A percentile compares a stretch with the other conserved stretches of the same genome.
Conservation (phyloP, 495 filamentous ascomycete species). For the Talaromyces nanjingensis region DNA sequence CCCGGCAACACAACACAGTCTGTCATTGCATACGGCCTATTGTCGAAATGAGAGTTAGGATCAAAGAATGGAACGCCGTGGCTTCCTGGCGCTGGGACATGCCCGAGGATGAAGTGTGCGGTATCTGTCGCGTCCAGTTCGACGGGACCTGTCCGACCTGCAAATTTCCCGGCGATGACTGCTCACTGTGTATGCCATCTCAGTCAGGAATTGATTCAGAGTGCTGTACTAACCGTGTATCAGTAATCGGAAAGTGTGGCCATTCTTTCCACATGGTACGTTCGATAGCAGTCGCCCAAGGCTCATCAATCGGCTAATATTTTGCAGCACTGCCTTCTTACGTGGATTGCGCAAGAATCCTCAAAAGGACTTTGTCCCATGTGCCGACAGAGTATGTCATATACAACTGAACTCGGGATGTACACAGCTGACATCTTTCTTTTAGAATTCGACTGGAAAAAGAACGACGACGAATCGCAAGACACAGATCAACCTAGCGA, state of each 20-base stretch:
- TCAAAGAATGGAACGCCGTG: constrained; percentile 87
- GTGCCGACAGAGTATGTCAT: constrained; percentile 82
- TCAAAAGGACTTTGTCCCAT: constrained; percentile 94
- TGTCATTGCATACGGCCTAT: background rate
- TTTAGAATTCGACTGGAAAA: constrained; percentile 65
- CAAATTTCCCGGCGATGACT: constrained; percentile 97
- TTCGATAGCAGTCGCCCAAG: background rate
- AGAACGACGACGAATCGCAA: constrained; percentile 29
- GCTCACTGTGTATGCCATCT: constrained; percentile 65
- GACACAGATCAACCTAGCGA: background rate
- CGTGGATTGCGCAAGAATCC: constrained; percentile 92
- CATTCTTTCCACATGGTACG: constrained; percentile 95
- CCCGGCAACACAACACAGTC: background rate
- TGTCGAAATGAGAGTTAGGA: constrained; percentile 81
- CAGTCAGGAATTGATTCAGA: background rate
- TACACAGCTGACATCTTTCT: constrained; percentile 3
- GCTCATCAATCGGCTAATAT: background rate
- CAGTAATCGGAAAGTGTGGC: constrained; percentile 91
- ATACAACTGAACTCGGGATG: background rate
- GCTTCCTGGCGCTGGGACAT: constrained; percentile 98
- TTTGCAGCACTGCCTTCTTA: constrained; percentile 81
- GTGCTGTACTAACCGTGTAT: background rate
- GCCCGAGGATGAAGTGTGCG: constrained; percentile 95
- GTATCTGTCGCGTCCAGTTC: constrained; percentile 97
- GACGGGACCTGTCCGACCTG: constrained; percentile 96